A percentile compares a stretch with the other conserved stretches of the same genome.
These are phyloP conservation scores for Petunia axillaris DNA, from an alignment of 257 asterid genomes.

Conservation along the genomic window DNA sequence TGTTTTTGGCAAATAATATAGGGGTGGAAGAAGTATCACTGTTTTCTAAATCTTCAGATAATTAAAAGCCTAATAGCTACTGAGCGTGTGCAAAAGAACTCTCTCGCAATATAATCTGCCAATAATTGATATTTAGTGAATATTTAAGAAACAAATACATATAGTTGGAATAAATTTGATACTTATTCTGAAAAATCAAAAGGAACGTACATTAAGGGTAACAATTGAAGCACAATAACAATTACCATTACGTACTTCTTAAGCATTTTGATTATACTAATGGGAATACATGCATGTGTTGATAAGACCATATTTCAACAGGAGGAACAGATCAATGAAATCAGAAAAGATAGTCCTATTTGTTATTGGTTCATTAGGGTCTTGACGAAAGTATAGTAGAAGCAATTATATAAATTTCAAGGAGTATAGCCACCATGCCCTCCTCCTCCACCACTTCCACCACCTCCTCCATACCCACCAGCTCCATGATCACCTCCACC, in stretches of 20 bases:
- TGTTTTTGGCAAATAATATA: too few relatives aligned
- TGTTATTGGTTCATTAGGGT: not conserved
- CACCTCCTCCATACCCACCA: conserved; percentile 35
- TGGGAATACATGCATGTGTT: not conserved
- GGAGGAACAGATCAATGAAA: not conserved
- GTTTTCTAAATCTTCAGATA: too few relatives aligned
- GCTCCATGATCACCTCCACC: conserved; percentile 25
- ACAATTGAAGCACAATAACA: conserved; percentile 13
- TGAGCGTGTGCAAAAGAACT: too few relatives aligned
- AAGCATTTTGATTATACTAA: not conserved
- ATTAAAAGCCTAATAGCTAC: too few relatives aligned
- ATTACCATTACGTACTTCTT: not conserved
- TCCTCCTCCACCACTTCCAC: conserved; percentile 37
- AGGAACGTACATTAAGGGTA: not conserved
- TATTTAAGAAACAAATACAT: not conserved
- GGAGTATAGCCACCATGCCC: conserved; percentile 39
- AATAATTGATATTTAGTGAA: not conserved
- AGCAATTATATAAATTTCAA: conserved; percentile 22
- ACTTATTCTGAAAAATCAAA: not conserved
- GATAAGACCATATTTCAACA: not conserved
- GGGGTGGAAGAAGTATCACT: too few relatives aligned
- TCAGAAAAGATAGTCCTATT: not conserved
- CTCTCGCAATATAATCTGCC: too few relatives aligned
- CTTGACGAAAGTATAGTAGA: not conserved
- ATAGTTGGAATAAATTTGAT: not conserved